Conservation (phyloP, 192 early-diverging fungal species). For the Gonapodya prolifera region DNA sequence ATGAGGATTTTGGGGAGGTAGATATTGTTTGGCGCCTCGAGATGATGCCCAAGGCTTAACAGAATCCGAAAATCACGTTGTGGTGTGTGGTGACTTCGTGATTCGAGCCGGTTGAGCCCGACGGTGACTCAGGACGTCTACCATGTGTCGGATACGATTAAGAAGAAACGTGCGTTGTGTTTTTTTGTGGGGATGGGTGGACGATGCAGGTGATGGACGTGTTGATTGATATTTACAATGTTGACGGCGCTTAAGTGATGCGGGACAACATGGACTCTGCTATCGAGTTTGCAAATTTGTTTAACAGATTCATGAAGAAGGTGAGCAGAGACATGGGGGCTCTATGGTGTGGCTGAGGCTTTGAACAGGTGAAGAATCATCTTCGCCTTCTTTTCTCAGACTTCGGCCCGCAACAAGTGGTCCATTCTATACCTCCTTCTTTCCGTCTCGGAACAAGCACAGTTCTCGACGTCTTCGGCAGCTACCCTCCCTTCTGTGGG, state of each 20-base stretch:
- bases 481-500: background rate
- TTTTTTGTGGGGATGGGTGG: background rate
- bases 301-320: background rate
- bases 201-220: background rate
- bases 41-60: too few species aligned
- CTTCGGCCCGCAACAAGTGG: background rate
- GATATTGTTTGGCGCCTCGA: too few species aligned
- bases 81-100: too few species aligned
- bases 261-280: background rate
- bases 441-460: background rate
- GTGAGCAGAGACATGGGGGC: too few species aligned
- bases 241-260: background rate
- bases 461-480: background rate
- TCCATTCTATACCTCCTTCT: background rate
- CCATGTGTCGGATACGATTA: background rate
- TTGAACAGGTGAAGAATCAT: too few species aligned
- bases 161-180: background rate
- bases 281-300: background rate
- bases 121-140: background rate
- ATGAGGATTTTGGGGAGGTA: background rate
- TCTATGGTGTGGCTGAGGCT: too few species aligned
- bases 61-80: too few species aligned
- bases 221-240: background rate
- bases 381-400: background rate
- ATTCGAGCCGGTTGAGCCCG: background rate